Conservation (phyloP, 257 asterid genomes). For the Phtheirospermum japonicum region DNA sequence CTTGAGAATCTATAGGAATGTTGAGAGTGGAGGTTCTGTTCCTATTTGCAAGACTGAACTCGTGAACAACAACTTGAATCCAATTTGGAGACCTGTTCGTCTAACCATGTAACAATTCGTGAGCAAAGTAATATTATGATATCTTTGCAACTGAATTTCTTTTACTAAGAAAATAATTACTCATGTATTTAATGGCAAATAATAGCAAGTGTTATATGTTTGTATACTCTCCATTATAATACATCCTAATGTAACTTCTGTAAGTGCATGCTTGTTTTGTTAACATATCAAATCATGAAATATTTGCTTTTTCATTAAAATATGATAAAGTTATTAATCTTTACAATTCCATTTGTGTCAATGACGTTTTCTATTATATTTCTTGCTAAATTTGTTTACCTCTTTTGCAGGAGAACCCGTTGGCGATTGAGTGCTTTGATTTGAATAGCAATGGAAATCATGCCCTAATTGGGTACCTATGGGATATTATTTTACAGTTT, state of each 20-base stretch:
- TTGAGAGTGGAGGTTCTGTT: conserved; percentile 54
- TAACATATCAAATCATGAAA: too few relatives aligned
- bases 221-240: too few relatives aligned
- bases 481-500: too few relatives aligned
- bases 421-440: conserved; percentile 81
- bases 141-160: neutral
- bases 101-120: too few relatives aligned
- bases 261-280: too few relatives aligned
- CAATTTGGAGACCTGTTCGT: conserved; percentile 57
- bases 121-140: conserved; percentile 54
- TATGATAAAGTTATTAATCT: conserved; percentile 3
- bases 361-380: too few relatives aligned
- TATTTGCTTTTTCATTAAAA: too few relatives aligned
- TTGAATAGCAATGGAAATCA: conserved; percentile 68
- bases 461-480: conserved; percentile 73
- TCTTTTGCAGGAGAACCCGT: conserved; percentile 64
- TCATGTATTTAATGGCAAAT: too few relatives aligned
- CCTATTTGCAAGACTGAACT: conserved; percentile 81
- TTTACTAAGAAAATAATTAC: neutral
- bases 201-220: too few relatives aligned
- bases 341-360: neutral
- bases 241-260: too few relatives aligned
- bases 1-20: too few relatives aligned
- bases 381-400: neutral
- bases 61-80: conserved; percentile 77